Evolutionary conservation across 805 yeast genomes (phyloP).

Genomic region (Lipomyces lipofer): DNA sequence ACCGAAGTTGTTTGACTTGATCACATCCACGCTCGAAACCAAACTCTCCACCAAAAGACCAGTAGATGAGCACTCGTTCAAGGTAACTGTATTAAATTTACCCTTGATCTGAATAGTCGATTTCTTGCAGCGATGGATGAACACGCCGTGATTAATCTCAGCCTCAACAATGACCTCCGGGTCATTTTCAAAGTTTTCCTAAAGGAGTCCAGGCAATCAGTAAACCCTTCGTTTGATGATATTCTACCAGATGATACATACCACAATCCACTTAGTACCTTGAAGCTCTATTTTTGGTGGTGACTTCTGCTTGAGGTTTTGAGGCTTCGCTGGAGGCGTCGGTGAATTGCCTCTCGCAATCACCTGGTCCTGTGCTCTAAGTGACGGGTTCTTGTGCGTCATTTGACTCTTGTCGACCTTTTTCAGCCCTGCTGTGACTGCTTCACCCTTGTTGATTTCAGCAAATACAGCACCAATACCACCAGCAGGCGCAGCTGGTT

Average conservation of each 20-base stretch:
- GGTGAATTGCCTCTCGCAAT: conserved; percentile 35
- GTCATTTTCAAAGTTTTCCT: conserved; percentile 66
- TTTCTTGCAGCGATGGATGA: conserved; percentile 77
- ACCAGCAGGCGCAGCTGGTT: conserved; percentile 38
- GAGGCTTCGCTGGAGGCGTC: conserved; percentile 83
- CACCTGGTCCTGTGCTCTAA: conserved; percentile 60
- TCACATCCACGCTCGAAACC: conserved; percentile 84
- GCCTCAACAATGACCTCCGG: conserved; percentile 73
- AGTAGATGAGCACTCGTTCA: conserved; percentile 68
- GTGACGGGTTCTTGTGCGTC: conserved; percentile 88
- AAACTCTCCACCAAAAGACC: conserved; percentile 82
- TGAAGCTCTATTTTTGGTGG: conserved; percentile 67
- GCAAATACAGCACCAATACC: conserved; percentile 90
- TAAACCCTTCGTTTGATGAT: too few relatives aligned
- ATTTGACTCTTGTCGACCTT: conserved; percentile 91
- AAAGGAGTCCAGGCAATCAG: too few relatives aligned
- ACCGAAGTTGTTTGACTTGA: conserved; percentile 78
- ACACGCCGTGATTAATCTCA: conserved; percentile 82
- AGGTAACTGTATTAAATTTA: conserved; percentile 83
- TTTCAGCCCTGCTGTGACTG: conserved; percentile 78
- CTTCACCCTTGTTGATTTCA: conserved; percentile 83
- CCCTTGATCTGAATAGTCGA: conserved; percentile 82
- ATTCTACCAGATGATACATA: neutral
- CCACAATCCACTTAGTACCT: conserved; percentile 84
- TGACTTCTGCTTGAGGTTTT: conserved; percentile 52